These are phyloP conservation scores for Aspergillus thermomutatus DNA, from an alignment of 2,329 filamentous ascomycete genomes.

Conservation along the genomic window DNA sequence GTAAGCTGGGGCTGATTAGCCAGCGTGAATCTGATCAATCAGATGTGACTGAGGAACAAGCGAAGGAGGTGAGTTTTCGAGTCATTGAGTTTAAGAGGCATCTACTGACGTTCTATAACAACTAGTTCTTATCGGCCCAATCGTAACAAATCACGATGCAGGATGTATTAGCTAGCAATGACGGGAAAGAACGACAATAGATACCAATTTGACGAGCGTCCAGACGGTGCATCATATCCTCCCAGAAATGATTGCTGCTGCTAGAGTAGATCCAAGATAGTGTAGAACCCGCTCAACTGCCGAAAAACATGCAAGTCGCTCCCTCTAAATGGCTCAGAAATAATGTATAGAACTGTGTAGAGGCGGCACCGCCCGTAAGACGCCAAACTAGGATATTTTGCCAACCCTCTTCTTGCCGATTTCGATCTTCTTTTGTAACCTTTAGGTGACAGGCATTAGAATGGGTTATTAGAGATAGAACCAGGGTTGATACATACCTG, in stretches of 20 bases:
- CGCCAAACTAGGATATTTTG: conserved; percentile 40
- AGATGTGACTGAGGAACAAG: conserved; percentile 66
- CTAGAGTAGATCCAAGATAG: not conserved
- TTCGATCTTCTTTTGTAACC: conserved; percentile 45
- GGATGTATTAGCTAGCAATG: not conserved
- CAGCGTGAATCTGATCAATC: conserved; percentile 60
- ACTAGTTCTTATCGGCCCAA: conserved; percentile 4
- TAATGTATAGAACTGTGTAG: not conserved
- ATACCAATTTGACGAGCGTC: not conserved
- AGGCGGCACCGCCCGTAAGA: not conserved
- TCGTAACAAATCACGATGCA: not conserved
- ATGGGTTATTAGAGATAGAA: not conserved
- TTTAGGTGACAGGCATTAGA: conserved; percentile 20
- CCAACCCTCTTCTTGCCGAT: conserved; percentile 47
- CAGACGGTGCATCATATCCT: not conserved
- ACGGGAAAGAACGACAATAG: not conserved
- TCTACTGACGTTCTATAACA: not conserved
- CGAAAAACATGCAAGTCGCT: not conserved
- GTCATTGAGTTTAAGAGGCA: not conserved
- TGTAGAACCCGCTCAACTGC: not conserved
- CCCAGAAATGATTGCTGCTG: not conserved
- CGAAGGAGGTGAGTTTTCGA: conserved; percentile 48
- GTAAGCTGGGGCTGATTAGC: conserved; percentile 70
- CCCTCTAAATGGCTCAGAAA: not conserved
- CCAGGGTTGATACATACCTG: conserved; percentile 30